Base-by-base conservation (phyloP, 2,329 filamentous ascomycete genomes). In the Basipetospora chlamydospora region DNA sequence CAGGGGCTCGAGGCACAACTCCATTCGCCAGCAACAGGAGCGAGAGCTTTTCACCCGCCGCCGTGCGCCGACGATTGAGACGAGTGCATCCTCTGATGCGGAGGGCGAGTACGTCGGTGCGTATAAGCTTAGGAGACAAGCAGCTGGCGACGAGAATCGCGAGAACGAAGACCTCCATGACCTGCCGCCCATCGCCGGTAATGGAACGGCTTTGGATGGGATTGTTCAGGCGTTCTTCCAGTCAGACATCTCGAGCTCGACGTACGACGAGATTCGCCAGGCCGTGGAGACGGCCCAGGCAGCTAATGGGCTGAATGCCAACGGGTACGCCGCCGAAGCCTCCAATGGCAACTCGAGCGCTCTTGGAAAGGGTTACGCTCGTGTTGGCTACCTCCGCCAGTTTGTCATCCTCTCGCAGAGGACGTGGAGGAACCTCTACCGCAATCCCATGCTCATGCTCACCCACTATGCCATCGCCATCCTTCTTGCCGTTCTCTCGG, bases 381-480 rank as follows among this genome's bases (percentile, higher is more conserved):
- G 90, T 41, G 70, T 95, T 39, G 77, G 88, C 32, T 77, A 87
- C 45, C 49, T 70, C 7, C 70, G 79, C 29, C 90, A 98, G 56
- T 96, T 98, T 57, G 52, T 78, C 38, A 95, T 98, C 47, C 66
- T 98, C 10, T 93, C 88, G 0, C 71, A 77, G 48, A 76, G 90
- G 31, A 98, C 90, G 0, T 98, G 88, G 88, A 86, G 82, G 52
- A 98, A 98, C 52, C 68, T 98, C 6, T 96, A 98, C 63, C 78
- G 90, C 39, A 95, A 98, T 55, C 90, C 90, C 2, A 87, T 96
- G 73, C 65, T 98, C 41, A 98, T 98, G 90, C 71, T 98, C 40
- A 95, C 87, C 0, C 90, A 98, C 59, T 98, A 96, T 53, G 90
- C 90, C 26, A 96, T 95, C 46, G 86, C 90, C 6, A 96, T 98